Evolutionary conservation across 345 rosid species (phyloP), one percentile per base, ranked within the genome.

Genomic region (Hypericum perforatum): DNA sequence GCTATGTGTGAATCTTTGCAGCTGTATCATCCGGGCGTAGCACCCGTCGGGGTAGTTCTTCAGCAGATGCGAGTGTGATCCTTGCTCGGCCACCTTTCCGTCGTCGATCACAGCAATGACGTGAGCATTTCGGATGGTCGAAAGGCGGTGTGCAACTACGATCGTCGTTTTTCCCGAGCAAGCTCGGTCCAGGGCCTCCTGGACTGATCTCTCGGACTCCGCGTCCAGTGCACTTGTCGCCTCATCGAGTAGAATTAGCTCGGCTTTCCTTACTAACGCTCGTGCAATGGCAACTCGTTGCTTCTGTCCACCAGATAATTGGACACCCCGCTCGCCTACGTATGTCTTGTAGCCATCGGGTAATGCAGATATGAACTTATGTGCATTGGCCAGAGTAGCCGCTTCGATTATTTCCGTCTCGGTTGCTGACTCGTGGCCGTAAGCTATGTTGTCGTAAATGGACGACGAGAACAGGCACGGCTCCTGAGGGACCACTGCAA

Each of bases 181-280:
- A 47, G 95, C 95, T 0, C 86, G 89, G 67, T 92, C 95, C 48
- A 92, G 73, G 16, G 96, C 95, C 60, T 88, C 98, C 67, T 88
- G 96, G 41, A 92, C 98, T 0, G 88, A 85, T 62, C 90, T 83
- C 75, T 88, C 96, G 0, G 96, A 88, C 68, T 92, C 98, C 0
- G 81, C 81, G 63, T 85, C 98, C 3, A 92, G 86, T 0, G 98
- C 94, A 41, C 98, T 92, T 37, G 98, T 92, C 14, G 98, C 98
- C 64, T 92, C 98, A 37, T 92, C 98, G 0, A 92, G 91, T 59
- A 92, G 76, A 90, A 85, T 80, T 11, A 88, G 76, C 72, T 80
- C 96, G 1, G 97, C 89, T 64, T 88, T 88, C 60, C 95, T 73
- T 15, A 88, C 75, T 0, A 92, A 73, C 41, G 97, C 95, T 41